Base-by-base conservation (phyloP, 495 filamentous ascomycete genomes). In the Lasiosphaeria hispida region DNA sequence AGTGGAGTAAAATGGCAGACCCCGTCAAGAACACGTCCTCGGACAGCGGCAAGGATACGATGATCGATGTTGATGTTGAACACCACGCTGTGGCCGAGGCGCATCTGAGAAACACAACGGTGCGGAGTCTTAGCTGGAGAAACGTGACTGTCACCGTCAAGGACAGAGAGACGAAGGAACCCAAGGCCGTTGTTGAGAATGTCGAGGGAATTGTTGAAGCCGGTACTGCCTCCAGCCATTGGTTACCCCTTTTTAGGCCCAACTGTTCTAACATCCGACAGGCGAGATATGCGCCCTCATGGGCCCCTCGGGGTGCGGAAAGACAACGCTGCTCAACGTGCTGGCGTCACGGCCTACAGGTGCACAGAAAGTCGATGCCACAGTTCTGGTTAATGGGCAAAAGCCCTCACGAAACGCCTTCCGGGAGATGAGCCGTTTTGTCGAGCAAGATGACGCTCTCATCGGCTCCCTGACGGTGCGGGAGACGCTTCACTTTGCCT, bases 381-480 rank as follows among this genome's bases (percentile, higher is more conserved):
- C 75, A 1, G 71, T 81, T 48, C 77, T 78, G 48, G 72, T 91
- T 58, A 89, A 91, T 65, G 86, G 85, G 36, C 13, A 10, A 0
- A 64, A 66, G 18, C 65, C 75, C 3, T 69, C 73, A 7, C 56
- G 55, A 3, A 53, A 68, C 15, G 61, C 62, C 18, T 78, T 85
- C 60, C 72, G 77, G 11, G 72, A 77, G 18, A 73, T 89, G 51
- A 83, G 76, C 45, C 81, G 84, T 15, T 92, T 89, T 65, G 90
- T 95, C 10, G 90, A 95, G 78, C 90, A 93, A 71, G 88, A 92
- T 54, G 90, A 95, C 76, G 83, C 87, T 3, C 75, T 95, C 5
- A 87, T 92, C 44, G 90, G 90, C 13, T 85, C 85, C 0, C 75
- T 93, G 58, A 92, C 89, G 0, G 87, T 91, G 10, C 75, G 76